Base-by-base conservation (phyloP, 352 stramenopile species). In the Globisporangium splendens region DNA sequence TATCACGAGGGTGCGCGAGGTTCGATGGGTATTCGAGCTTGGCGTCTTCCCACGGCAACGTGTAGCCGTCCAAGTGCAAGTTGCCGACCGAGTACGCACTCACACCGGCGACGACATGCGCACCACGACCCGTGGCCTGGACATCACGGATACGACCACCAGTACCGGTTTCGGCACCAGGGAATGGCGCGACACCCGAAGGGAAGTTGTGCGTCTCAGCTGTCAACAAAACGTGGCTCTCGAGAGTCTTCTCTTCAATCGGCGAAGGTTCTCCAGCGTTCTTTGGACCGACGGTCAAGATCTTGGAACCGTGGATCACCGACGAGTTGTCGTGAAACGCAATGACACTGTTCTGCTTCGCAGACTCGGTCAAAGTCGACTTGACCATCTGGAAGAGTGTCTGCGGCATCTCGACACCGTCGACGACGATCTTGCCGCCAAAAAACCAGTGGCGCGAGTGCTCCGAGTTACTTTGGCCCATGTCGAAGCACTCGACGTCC, bases 381-480 rank as follows among this genome's bases (percentile, higher is more conserved):
- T 99, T 99, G 72, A 99, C 97, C 91, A 99, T 97, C 80, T 99
- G 75, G 72, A 99, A 99, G 11, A 99, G 87, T 13, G 97, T 99
- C 57, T 98, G 72, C 0, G 84, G 70, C 85, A 98, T 98, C 73
- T 98, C 93, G 56, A 95, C 73, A 35, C 96, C 96, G 69, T 99
- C 96, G 21, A 99, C 94, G 10, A 99, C 89, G 77, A 99, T 98
- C 70, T 99, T 98, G 52, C 97, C 98, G 44, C 93, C 91, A 67
- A 99, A 99, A 78, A 99, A 99, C 97, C 97, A 99, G 69, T 99
- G 98, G 51, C 98, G 93, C 48, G 95, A 99, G 83, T 99, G 98
- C 75, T 99, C 98, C 52, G 95, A 98, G 85, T 99, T 99, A 57
- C 77, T 95, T 75, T 99, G 95, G 15, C 95, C 95, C 89, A 99